A percentile compares a stretch with the other conserved stretches of the same genome.
Conservation (phyloP, 805 yeast genomes). For the Groenewaldozyma salmanticensis region DNA sequence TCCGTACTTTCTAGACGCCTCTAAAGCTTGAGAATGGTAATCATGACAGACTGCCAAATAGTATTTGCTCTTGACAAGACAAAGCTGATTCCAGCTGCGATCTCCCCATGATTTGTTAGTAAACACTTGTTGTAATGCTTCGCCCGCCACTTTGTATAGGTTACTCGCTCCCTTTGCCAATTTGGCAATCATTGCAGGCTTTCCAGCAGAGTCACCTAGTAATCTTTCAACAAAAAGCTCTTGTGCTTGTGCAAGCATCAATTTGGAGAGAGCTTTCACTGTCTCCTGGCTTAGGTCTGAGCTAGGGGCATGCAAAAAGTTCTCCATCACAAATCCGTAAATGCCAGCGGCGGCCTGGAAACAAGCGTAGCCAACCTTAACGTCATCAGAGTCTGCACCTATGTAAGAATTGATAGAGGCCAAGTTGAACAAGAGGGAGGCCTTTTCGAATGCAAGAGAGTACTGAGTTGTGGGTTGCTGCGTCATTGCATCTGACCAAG, state of each 20-base stretch:
- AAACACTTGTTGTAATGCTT: slow-evolving; percentile 27
- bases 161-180: slow-evolving; percentile 54
- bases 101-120: slow-evolving; percentile 33
- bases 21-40: slow-evolving; percentile 47
- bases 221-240: slow-evolving; percentile 66
- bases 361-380: slow-evolving; percentile 48
- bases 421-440: slow-evolving; percentile 68
- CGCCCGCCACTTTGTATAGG: slow-evolving; percentile 44
- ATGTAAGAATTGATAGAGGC: slow-evolving; percentile 52
- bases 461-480: slow-evolving; percentile 46
- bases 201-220: slow-evolving; percentile 35
- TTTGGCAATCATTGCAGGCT: slow-evolving; percentile 65
- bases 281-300: slow-evolving; percentile 64
- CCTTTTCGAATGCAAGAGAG: slow-evolving; percentile 84
- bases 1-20: slow-evolving; percentile 54
- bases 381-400: slow-evolving; percentile 31
- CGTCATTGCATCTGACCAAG: slow-evolving; percentile 70
- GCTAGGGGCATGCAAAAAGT: slow-evolving; percentile 83
- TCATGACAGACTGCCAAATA: slow-evolving; percentile 53
- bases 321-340: slow-evolving; percentile 59
- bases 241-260: slow-evolving; percentile 83
- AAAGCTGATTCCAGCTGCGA: slow-evolving; percentile 40
- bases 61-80: slow-evolving; percentile 44
- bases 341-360: slow-evolving; percentile 76
- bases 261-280: slow-evolving; percentile 48